Evolutionary conservation across 306 rosid genomes (phyloP), one percentile per base, ranked within the genome.

Genomic region (Leucaena leucocephala): DNA sequence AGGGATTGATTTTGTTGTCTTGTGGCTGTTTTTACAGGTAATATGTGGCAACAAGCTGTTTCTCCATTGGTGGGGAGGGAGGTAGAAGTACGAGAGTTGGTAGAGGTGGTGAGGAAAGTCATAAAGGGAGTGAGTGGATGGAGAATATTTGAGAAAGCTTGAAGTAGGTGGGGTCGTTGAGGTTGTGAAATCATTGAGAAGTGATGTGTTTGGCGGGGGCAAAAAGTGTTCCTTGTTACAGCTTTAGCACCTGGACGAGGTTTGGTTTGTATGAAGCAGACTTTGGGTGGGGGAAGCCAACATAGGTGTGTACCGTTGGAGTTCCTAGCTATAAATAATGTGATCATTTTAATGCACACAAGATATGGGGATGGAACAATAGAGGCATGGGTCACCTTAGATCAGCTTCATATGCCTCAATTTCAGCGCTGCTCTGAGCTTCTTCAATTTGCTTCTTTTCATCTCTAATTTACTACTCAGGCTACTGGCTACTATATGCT

Each of bases 211-310:
- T 35, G 13, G 71, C 19, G 15, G 13, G 34, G 15, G 35, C 42
- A 44, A 44, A 9, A 9, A 6, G 48, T 4, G 11, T 44, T 44
- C 12, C 12, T 44, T 44, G 11, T 6, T 44, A 8, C 6, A 3
- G 48, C 12, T 44, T 44, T 45, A 77, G 62, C 22, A 82, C 78
- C 21, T 82, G 71, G 81, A 16, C 48, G 3, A 71, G 54, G 13
- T 81, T 82, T 43, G 80, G 76, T 0, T 22, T 85, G 2, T 85
- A 85, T 35, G 87, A 87, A 27, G 76, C 79, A 55, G 78, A 87
- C 59, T 85, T 85, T 17, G 91, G 88, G 8, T 80, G 85, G 88
- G 87, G 89, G 49, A 87, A 80, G 45, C 88, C 91, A 2, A 49
- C 49, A 1, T 87, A 88, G 88, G 87, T 78, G 36, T 59, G 69